phyloP scores from a whole-genome alignment of 2,329 filamentous ascomycete species.

The Nectriaceae sp. region DNA sequence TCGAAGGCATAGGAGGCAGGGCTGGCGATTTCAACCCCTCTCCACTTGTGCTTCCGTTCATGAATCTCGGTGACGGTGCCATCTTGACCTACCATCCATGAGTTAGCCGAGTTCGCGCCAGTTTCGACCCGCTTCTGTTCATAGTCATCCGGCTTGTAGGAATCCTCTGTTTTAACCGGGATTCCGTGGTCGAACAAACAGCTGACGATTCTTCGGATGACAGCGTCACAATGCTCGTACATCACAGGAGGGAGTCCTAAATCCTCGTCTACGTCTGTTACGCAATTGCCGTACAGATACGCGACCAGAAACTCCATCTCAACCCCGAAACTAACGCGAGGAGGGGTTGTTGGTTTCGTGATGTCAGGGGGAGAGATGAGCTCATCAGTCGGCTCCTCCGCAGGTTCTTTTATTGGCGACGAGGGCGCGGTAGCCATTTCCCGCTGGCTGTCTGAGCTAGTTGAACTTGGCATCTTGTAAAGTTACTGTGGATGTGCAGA shows the following conservation, averaged over 20 bases:
- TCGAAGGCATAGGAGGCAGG: conserved; percentile 35
- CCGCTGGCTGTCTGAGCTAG: neutral
- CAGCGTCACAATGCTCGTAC: neutral
- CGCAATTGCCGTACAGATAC: neutral
- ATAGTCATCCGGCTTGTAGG: neutral
- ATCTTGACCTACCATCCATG: conserved; percentile 14
- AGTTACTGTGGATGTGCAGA: too few species aligned
- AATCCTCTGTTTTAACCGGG: neutral
- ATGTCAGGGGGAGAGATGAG: neutral
- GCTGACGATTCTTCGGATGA: neutral
- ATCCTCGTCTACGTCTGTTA: neutral
- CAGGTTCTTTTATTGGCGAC: too few species aligned
- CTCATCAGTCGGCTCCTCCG: too few species aligned
- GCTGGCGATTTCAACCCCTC: conserved; percentile 33
- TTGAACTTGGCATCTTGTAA: neutral
- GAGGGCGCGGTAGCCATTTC: too few species aligned
- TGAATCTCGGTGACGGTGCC: conserved; percentile 1
- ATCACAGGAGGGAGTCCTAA: neutral
- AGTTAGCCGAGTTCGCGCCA: neutral
- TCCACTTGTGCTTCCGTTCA: conserved; percentile 16
- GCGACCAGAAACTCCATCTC: conserved; percentile 22
- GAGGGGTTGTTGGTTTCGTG: conserved; percentile 13
- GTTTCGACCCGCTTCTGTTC: neutral
- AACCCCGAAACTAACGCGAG: conserved; percentile 21
- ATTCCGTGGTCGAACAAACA: neutral